Evolutionary conservation across 2,329 filamentous ascomycete species (phyloP), one percentile per base, ranked within the genome.

Genomic region (Trichoderma pleuroti): DNA sequence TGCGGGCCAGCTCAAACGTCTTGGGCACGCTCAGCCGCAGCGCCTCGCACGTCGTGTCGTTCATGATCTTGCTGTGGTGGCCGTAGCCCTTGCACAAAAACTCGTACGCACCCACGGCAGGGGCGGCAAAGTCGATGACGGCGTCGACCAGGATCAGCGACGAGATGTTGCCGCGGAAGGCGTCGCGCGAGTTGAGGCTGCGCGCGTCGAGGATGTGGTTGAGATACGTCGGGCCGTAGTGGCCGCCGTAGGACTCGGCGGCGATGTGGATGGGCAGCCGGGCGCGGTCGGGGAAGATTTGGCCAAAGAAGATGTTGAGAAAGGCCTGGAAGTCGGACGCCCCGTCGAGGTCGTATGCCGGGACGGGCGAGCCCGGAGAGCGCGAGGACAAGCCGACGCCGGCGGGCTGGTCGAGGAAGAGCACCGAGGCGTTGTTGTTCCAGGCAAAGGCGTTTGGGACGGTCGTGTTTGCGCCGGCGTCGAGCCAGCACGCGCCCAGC

Each of bases 131-230:
- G 61, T 74, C 73, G 24, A 75, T 32, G 14, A 73, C 57, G 3
- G 71, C 70, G 56, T 74, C 46, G 10, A 74, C 64, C 10, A 75
- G 71, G 5, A 75, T 72, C 42, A 75, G 32, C 9, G 73, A 73
- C 6, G 67, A 95, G 86, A 97, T 97, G 86, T 97, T 96, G 79
- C 91, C 74, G 70, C 64, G 66, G 36, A 75, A 75, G 0, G 74
- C 73, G 11, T 70, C 68, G 28, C 67, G 66, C 8, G 70, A 64
- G 24, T 60, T 39, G 46, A 67, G 52, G 4, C 42, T 60, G 1
- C 72, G 73, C 3, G 72, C 72, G 1, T 74, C 70, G 0, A 75
- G 66, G 24, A 75, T 74, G 10, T 75, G 64, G 1, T 70, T 18
- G 1, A 74, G 12, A 16, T 74, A 74, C 1, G 52, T 62, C 0